These are phyloP conservation scores for Dryas integrifolia DNA, from an alignment of 331 rosid genomes.

Conservation along the genomic window DNA sequence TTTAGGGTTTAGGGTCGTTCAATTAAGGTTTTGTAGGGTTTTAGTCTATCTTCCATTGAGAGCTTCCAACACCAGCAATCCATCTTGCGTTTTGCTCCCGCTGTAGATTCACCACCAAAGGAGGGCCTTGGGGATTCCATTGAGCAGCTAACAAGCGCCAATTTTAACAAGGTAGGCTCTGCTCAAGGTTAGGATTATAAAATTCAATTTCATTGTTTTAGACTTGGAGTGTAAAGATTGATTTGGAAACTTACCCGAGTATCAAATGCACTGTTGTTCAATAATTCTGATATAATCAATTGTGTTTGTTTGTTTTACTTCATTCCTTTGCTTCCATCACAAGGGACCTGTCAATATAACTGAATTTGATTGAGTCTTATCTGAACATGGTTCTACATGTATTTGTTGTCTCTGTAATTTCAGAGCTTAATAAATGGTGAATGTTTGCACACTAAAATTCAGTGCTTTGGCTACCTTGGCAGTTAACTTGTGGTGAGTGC, in stretches of 20 bases:
- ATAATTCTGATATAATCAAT: neutral
- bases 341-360: too few relatives aligned
- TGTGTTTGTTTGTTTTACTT: neutral
- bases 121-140: neutral
- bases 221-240: neutral
- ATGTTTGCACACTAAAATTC: neutral
- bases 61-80: neutral
- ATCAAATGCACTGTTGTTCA: neutral
- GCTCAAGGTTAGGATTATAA: neutral
- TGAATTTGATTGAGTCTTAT: too few relatives aligned
- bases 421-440: neutral
- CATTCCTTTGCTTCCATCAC: too few relatives aligned
- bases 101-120: neutral
- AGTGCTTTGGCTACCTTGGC: neutral
- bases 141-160: neutral
- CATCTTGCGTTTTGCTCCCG: neutral
- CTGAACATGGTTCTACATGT: neutral
- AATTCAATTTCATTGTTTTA: neutral
- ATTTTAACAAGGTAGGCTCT: neutral
- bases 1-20: neutral
- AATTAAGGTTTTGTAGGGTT: slow-evolving; percentile 6
- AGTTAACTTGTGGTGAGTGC: slow-evolving; percentile 16
- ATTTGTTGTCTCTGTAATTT: neutral
- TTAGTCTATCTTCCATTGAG: neutral
- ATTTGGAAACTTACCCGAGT: neutral